These are phyloP conservation scores for Erodium moschatum DNA, from an alignment of 441 rosid genomes.

Conservation along the genomic window DNA sequence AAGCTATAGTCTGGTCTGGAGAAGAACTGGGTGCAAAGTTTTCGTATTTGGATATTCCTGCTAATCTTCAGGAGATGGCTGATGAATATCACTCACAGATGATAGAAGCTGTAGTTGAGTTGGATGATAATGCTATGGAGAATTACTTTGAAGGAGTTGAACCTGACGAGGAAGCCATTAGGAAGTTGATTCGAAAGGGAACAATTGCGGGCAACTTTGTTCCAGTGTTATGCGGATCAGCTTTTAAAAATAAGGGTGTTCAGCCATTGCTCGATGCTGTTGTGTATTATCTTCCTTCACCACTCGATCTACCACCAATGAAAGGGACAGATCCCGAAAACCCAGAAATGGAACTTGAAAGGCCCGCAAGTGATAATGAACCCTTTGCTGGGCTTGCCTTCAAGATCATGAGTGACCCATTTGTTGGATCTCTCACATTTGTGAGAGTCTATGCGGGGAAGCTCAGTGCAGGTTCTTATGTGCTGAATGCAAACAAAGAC, in stretches of 20 bases:
- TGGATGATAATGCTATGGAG: neutral
- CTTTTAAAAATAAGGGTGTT: slow-evolving; percentile 89
- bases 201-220: slow-evolving; percentile 62
- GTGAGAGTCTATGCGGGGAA: neutral
- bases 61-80: slow-evolving; percentile 37
- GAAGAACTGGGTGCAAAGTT: slow-evolving; percentile 96
- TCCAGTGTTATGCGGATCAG: slow-evolving; percentile 83
- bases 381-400: neutral
- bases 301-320: slow-evolving; percentile 75
- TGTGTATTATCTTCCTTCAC: slow-evolving; percentile 84
- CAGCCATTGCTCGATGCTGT: slow-evolving; percentile 91
- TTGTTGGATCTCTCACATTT: neutral
- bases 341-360: slow-evolving; percentile 22
- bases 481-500: slow-evolving; percentile 79
- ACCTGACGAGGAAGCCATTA: neutral
- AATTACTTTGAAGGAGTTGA: neutral
- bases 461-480: slow-evolving; percentile 37
- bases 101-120: neutral
- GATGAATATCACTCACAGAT: neutral
- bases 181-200: neutral
- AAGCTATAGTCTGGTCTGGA: slow-evolving; percentile 83
- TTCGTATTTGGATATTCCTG: slow-evolving; percentile 60
- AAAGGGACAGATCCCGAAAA: slow-evolving; percentile 85
- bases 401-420: neutral
- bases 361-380: neutral